Percentiles rank a stretch among this genome's conserved stretches.
phyloP scores from a whole-genome alignment of 2,329 filamentous ascomycete species.

The Epichloe sylvatica region DNA sequence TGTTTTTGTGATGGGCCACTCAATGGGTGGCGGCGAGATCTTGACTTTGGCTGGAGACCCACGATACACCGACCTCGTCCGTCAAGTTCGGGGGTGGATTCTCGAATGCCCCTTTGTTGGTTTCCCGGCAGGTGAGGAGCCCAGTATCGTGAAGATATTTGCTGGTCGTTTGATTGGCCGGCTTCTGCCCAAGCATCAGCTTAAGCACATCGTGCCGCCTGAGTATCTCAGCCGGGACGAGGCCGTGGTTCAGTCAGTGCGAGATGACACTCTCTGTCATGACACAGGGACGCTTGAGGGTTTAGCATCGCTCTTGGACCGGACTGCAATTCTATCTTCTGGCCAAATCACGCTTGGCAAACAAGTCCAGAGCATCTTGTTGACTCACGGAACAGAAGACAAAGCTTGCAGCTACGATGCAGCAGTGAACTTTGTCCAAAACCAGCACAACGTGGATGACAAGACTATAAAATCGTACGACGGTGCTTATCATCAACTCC shows the following conservation, averaged over 20 bases:
- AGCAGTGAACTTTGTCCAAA: constrained; percentile 49
- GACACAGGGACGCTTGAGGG: constrained; percentile 78
- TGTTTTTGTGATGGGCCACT: constrained; percentile 78
- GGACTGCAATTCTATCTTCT: constrained; percentile 45
- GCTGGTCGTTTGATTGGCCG: constrained; percentile 53
- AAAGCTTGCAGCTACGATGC: constrained; percentile 51
- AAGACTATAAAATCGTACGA: constrained; percentile 60
- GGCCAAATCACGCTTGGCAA: constrained; percentile 39
- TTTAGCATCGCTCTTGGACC: constrained; percentile 62
- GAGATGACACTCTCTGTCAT: constrained; percentile 59
- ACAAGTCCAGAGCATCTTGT: constrained; percentile 49
- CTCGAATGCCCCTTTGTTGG: constrained; percentile 68
- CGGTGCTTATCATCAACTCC: constrained; percentile 65
- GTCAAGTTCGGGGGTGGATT: constrained; percentile 56
- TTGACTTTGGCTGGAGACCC: constrained; percentile 44
- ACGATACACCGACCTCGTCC: constrained; percentile 38
- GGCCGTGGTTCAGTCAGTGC: constrained; percentile 44
- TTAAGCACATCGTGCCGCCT: constrained; percentile 50
- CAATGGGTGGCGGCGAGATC: constrained; percentile 75
- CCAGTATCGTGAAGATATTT: constrained; percentile 47
- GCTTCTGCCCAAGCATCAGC: constrained; percentile 52
- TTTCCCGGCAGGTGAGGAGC: constrained; percentile 51
- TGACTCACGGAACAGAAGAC: constrained; percentile 68
- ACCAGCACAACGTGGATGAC: constrained; percentile 44
- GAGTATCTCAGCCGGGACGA: constrained; percentile 54